Evolutionary conservation across 2,329 filamentous ascomycete genomes (phyloP).

Genomic region (Sodiomyces alkalinus): DNA sequence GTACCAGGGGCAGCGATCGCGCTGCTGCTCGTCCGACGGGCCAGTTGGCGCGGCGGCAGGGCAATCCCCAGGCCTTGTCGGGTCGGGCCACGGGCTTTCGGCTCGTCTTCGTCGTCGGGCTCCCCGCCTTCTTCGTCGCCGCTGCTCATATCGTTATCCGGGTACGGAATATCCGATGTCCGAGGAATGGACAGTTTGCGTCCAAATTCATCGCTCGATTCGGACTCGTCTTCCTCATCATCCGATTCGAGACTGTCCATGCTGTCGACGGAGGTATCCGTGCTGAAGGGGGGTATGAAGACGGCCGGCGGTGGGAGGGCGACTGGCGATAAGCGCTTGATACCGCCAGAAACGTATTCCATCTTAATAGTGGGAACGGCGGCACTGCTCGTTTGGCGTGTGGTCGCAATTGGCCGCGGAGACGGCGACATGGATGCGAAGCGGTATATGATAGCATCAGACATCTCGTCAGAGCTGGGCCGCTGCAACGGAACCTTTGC

Average conservation of each 20-base stretch:
- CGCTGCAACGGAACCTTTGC: conserved; percentile 2
- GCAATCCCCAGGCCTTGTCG: conserved; percentile 6
- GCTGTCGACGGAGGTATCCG: conserved; percentile 18
- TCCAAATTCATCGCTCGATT: conserved; percentile 15
- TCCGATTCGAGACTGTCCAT: conserved; percentile 17
- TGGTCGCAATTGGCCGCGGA: conserved; percentile 17
- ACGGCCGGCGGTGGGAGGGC: conserved; percentile 36
- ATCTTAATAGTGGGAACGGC: conserved; percentile 18
- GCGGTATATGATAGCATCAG: conserved; percentile 24
- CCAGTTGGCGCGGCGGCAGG: conserved; percentile 10
- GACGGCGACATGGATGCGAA: conserved; percentile 26
- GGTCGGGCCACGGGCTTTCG: conserved; percentile 1
- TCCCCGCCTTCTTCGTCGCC: conserved; percentile 18
- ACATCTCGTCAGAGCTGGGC: conserved; percentile 14
- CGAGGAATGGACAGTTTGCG: conserved; percentile 20
- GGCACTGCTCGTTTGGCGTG: too few species aligned
- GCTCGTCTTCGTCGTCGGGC: conserved; percentile 7
- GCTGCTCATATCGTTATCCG: conserved; percentile 23
- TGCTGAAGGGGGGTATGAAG: conserved; percentile 32
- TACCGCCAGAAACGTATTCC: conserved; percentile 26
- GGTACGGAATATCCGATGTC: conserved; percentile 23
- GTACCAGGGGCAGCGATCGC: conserved; percentile 18
- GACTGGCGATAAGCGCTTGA: conserved; percentile 29
- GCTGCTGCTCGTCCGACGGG: conserved; percentile 11
- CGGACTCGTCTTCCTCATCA: conserved; percentile 14